Conservation (phyloP, 495 filamentous ascomycete species). For the Annulohypoxylon maeteangense region DNA sequence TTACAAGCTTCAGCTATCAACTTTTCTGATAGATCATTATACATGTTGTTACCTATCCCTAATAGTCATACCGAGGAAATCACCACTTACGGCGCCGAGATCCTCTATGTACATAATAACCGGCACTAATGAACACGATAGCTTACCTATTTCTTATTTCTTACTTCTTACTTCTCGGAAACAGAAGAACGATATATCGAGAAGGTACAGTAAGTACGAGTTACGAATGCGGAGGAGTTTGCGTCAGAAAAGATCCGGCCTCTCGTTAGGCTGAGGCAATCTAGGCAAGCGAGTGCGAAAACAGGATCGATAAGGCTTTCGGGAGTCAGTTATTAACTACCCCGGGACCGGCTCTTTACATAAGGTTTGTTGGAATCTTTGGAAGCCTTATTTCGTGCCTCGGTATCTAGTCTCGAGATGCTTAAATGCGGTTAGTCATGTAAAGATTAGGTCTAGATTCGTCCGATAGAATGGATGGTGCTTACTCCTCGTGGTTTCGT, state of each 20-base stretch:
- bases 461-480: constrained; percentile 6
- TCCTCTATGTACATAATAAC: background rate
- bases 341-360: constrained; percentile 1
- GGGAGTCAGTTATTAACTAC: background rate
- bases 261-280: background rate
- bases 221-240: background rate
- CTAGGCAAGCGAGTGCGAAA: constrained; percentile 5
- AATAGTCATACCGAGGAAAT: background rate
- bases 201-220: background rate
- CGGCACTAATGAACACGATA: background rate
- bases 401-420: background rate
- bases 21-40: background rate
- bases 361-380: background rate
- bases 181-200: background rate
- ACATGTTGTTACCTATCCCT: background rate
- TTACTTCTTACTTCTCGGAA: background rate
- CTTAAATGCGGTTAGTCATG: background rate
- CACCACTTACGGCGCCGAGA: background rate
- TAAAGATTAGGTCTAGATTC: constrained; percentile 1
- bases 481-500: constrained; percentile 2
- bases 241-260: background rate
- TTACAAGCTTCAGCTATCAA: background rate
- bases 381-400: background rate
- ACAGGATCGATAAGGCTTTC: constrained; percentile 7
- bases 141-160: background rate